These are phyloP conservation scores for Aspergillus heteromorphus DNA, from an alignment of 495 filamentous ascomycete genomes.

Conservation along the genomic window DNA sequence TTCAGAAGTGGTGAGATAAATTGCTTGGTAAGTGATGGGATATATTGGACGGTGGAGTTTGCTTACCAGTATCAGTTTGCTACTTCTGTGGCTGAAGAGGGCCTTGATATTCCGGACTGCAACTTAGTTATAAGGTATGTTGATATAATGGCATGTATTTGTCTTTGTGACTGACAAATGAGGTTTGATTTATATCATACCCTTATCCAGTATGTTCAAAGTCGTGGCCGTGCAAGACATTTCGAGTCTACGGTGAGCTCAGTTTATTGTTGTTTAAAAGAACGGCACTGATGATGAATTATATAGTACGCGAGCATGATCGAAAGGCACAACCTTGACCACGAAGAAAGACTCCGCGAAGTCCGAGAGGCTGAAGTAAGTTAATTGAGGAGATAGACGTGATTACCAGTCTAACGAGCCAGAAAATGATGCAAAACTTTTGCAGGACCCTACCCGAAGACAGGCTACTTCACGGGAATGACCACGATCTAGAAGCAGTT, in stretches of 20 bases:
- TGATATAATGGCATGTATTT: background rate
- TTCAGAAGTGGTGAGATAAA: constrained; percentile 81
- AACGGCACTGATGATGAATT: background rate
- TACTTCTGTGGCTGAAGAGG: constrained; percentile 91
- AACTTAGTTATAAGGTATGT: constrained; percentile 69
- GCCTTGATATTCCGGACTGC: constrained; percentile 93
- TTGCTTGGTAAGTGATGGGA: constrained; percentile 52
- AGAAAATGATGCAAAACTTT: constrained; percentile 61
- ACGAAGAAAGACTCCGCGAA: constrained; percentile 51
- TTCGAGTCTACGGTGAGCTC: constrained; percentile 51
- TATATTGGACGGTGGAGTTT: constrained; percentile 8
- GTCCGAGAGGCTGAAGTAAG: constrained; percentile 50
- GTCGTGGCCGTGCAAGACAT: constrained; percentile 81
- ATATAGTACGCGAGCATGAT: constrained; percentile 72
- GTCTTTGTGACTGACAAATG: background rate
- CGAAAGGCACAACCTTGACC: constrained; percentile 58
- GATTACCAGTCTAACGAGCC: constrained; percentile 24
- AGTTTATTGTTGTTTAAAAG: background rate
- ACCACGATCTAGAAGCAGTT: constrained; percentile 50
- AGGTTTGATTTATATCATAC: constrained; percentile 87
- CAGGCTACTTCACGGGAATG: constrained; percentile 59
- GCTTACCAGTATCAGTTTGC: constrained; percentile 47
- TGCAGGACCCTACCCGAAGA: constrained; percentile 73
- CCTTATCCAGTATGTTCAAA: constrained; percentile 94
- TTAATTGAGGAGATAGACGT: constrained; percentile 2